phyloP scores from a whole-genome alignment of 129 eudicot genomes.

The Logfia minima region DNA sequence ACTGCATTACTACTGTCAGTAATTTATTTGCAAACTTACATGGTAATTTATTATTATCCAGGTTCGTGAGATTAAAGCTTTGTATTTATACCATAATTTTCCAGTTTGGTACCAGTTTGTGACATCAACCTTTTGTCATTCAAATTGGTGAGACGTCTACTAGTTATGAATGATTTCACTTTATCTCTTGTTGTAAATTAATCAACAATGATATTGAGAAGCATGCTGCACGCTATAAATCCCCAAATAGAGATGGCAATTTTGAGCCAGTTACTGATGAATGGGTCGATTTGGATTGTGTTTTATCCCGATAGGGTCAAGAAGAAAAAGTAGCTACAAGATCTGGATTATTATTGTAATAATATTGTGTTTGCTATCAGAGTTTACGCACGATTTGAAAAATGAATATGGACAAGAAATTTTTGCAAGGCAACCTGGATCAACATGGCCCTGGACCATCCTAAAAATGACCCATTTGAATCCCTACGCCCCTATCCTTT shows the following conservation, averaged over 20 bases:
- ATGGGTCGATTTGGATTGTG: not conserved
- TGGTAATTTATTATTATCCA: conserved; percentile 10
- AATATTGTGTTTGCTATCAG: not conserved
- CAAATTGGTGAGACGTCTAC: conserved; percentile 65
- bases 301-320: not conserved
- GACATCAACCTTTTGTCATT: conserved; percentile 92
- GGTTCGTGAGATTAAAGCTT: conserved; percentile 40
- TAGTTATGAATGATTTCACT: conserved; percentile 5
- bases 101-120: conserved; percentile 97
- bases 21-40: not conserved
- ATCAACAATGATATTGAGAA: not conserved
- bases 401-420: not conserved
- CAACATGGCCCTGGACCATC: no score
- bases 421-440: no score
- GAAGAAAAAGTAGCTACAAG: not conserved
- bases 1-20: not conserved
- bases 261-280: no score
- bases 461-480: no score
- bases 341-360: not conserved
- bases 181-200: conserved; percentile 3
- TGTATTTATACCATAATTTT: conserved; percentile 75
- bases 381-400: not conserved
- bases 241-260: not conserved
- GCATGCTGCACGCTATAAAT: not conserved
- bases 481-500: no score